These are phyloP conservation scores for Cyberlindnera subsufficiens DNA, from an alignment of 805 yeast genomes.

Conservation along the genomic window DNA sequence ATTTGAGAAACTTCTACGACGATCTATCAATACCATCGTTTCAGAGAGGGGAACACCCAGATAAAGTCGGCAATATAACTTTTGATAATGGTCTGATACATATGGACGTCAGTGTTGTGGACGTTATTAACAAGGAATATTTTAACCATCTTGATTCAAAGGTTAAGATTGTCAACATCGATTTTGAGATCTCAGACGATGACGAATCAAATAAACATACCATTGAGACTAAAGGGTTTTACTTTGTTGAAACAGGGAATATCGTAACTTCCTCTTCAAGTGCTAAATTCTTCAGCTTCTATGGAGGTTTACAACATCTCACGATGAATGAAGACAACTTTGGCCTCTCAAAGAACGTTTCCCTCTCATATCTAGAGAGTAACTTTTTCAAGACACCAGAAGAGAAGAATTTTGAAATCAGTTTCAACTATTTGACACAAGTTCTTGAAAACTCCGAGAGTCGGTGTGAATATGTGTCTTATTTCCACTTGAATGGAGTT, in stretches of 20 bases:
- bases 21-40: conserved; percentile 8
- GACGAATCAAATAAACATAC: conserved; percentile 44
- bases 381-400: conserved; percentile 23
- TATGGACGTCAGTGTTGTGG: conserved; percentile 16
- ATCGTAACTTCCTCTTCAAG: conserved; percentile 52
- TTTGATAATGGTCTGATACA: conserved; percentile 25
- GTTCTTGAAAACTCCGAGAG: conserved; percentile 27
- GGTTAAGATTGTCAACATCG: conserved; percentile 32
- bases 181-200: conserved; percentile 32
- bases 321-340: conserved; percentile 39
- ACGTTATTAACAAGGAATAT: conserved; percentile 13
- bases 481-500: conserved; percentile 64
- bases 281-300: conserved; percentile 58
- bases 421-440: conserved; percentile 18
- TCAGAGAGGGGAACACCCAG: not conserved
- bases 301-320: conserved; percentile 52
- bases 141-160: conserved; percentile 31
- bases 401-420: conserved; percentile 18
- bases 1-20: conserved; percentile 13
- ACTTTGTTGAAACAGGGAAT: conserved; percentile 62
- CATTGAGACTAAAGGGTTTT: conserved; percentile 52
- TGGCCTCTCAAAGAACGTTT: conserved; percentile 38
- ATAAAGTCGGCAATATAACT: conserved; percentile 27
- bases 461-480: conserved; percentile 68
- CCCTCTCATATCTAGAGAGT: conserved; percentile 38